phyloP scores from a whole-genome alignment of 352 stramenopile species.

The Peronospora belbahrii region DNA sequence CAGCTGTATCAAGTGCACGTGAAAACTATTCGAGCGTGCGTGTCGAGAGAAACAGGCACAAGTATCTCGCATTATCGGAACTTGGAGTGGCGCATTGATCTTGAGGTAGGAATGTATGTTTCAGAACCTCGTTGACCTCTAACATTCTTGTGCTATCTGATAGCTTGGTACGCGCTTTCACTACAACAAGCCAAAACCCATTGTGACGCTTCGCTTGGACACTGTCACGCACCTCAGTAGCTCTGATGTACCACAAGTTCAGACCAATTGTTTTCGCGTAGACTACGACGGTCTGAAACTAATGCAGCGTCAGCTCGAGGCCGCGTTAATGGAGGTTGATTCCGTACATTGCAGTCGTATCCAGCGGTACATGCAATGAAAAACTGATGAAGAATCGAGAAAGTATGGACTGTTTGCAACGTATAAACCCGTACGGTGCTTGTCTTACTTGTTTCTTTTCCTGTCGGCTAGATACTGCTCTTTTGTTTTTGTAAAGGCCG shows the following conservation, averaged over 20 bases:
- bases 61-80: conserved; percentile 49
- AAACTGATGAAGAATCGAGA: background rate
- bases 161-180: conserved; percentile 60
- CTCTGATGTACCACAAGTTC: conserved; percentile 14
- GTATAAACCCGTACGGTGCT: background rate
- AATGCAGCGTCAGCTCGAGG: conserved; percentile 58
- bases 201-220: conserved; percentile 60
- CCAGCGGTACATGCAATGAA: conserved; percentile 61
- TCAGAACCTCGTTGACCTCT: background rate
- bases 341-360: conserved; percentile 66
- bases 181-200: conserved; percentile 50
- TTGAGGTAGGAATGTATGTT: conserved; percentile 38
- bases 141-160: background rate
- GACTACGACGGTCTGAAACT: conserved; percentile 60
- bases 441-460: conserved; percentile 16
- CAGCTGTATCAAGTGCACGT: conserved; percentile 47
- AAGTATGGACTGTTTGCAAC: background rate
- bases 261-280: conserved; percentile 46
- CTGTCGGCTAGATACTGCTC: conserved; percentile 25
- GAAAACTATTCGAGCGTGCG: conserved; percentile 45
- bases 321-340: conserved; percentile 57
- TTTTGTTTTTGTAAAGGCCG: conserved; percentile 51
- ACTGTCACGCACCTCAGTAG: conserved; percentile 23
- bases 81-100: conserved; percentile 74
- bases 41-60: conserved; percentile 30